Base-by-base conservation (phyloP, 495 filamentous ascomycete species). In the Aspergillus campestris region DNA sequence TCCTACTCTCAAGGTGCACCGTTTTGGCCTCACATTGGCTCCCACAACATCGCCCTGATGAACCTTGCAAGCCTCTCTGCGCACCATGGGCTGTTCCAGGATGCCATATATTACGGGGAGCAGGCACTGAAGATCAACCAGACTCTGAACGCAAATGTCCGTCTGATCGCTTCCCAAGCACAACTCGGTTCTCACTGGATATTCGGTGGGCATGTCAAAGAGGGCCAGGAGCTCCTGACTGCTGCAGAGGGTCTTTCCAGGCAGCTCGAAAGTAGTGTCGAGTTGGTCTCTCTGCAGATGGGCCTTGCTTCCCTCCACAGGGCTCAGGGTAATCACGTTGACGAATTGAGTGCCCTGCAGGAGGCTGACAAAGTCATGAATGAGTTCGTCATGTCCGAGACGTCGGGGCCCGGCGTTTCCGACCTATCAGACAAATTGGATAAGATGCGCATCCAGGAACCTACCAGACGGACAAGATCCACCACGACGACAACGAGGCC, bases 51-150 rank as follows among this genome's bases (percentile, higher is more conserved):
- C 5, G 77, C 79, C 38, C 63, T 91, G 28, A 55, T 79, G 38
- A 81, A 87, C 43, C 75, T 94, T 5, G 87, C 89, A 4, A 72
- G 70, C 14, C 62, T 94, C 11, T 95, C 86, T 46, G 79, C 86
- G 4, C 81, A 90, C 44, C 76, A 89, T 54, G 91, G 94, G 37
- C 75, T 95, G 60, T 86, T 89, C 52, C 82, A 84, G 40, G 94
- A 97, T 59, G 85, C 90, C 6, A 69, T 91, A n/a, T 92, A 89
- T 62, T 94, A 94, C 53, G 77, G 83, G 6, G 83, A 95, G 50
- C 83, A 94, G 56, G 87, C 87, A 1, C 68, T 85, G 40, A 87
- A 86, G 58, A 79, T 95, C 48, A 88, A 86, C 39, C 72, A 77
- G 35, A 78, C 81, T 9, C 76, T 83, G 7, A 67, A 75, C 31